A percentile compares a stretch with the other conserved stretches of the same genome.
Conservation (phyloP, 352 stramenopile species). For the Globisporangium carolinianum region DNA sequence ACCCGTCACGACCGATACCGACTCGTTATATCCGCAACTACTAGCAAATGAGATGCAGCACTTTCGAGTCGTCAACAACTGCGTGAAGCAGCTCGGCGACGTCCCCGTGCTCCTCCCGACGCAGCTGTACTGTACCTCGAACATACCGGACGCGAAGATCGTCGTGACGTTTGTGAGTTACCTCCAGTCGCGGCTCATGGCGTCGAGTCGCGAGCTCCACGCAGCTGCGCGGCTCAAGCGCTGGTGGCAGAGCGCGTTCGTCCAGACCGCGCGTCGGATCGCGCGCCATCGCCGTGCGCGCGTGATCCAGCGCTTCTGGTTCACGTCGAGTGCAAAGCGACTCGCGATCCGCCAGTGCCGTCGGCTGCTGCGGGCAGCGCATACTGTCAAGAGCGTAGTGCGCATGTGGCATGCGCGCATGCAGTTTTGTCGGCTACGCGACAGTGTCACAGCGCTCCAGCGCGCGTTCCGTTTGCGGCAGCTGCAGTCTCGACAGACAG, state of each 20-base stretch:
- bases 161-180: slow-evolving; percentile 94
- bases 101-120: slow-evolving; percentile 87
- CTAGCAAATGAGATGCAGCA: slow-evolving; percentile 80
- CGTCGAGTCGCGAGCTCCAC: slow-evolving; percentile 91
- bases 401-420: slow-evolving; percentile 19
- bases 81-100: slow-evolving; percentile 88
- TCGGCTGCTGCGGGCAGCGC: slow-evolving; percentile 48
- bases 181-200: slow-evolving; percentile 91
- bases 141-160: slow-evolving; percentile 90
- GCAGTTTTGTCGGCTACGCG: slow-evolving; percentile 20
- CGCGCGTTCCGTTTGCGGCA: slow-evolving; percentile 20
- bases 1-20: slow-evolving; percentile 2
- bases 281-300: slow-evolving; percentile 54
- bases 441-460: slow-evolving; percentile 29
- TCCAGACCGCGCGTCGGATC: slow-evolving; percentile 43
- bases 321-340: slow-evolving; percentile 68
- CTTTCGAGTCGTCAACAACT: slow-evolving; percentile 82
- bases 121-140: slow-evolving; percentile 76
- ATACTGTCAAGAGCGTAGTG: slow-evolving; percentile 38
- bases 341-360: slow-evolving; percentile 64
- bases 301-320: slow-evolving; percentile 75
- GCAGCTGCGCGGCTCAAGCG: slow-evolving; percentile 84
- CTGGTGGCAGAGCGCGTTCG: slow-evolving; percentile 57
- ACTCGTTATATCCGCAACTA: slow-evolving; percentile 17
- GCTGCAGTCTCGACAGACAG: slow-evolving; percentile 11